phyloP scores from a whole-genome alignment of 1,139 yeast genomes.

The Sugiyamaella pinicola region DNA sequence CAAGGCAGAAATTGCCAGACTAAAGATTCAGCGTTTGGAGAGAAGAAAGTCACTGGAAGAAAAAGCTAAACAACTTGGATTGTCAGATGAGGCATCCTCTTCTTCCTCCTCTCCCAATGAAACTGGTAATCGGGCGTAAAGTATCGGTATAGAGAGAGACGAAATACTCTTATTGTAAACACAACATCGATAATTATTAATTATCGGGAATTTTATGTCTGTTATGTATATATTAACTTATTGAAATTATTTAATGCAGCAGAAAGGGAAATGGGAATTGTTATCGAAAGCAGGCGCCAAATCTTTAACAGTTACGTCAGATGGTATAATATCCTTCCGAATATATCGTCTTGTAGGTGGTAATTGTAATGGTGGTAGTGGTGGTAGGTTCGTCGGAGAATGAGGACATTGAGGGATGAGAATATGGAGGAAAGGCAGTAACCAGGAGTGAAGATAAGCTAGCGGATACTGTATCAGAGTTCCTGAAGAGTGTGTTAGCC shows the following conservation, averaged over 20 bases:
- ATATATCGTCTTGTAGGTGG: constrained; percentile 18
- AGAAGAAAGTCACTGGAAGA: constrained; percentile 75
- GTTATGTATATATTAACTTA: constrained; percentile 11
- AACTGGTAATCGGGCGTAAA: constrained; percentile 1
- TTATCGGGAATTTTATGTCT: background rate
- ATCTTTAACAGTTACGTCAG: too few species aligned
- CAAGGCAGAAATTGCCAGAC: constrained; percentile 85
- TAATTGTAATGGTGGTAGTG: constrained; percentile 22
- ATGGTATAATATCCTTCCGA: background rate
- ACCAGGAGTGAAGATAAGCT: too few species aligned
- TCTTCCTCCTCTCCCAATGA: constrained; percentile 6
- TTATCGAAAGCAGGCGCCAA: background rate
- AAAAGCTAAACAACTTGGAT: constrained; percentile 66
- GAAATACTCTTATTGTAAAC: constrained; percentile 5
- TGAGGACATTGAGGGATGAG: background rate
- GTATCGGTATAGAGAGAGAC: too few species aligned
- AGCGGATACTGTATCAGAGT: too few species aligned
- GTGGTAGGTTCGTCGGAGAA: constrained; percentile 16
- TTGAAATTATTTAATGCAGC: constrained; percentile 10
- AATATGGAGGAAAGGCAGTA: background rate
- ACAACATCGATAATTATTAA: background rate
- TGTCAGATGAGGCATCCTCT: constrained; percentile 7
- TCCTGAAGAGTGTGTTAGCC: too few species aligned
- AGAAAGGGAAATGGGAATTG: background rate
- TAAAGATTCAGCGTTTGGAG: constrained; percentile 71